A percentile compares a stretch with the other conserved stretches of the same genome.
Evolutionary conservation across 2,329 filamentous ascomycete genomes (phyloP).

Genomic region (Colletotrichum tamarilloi): DNA sequence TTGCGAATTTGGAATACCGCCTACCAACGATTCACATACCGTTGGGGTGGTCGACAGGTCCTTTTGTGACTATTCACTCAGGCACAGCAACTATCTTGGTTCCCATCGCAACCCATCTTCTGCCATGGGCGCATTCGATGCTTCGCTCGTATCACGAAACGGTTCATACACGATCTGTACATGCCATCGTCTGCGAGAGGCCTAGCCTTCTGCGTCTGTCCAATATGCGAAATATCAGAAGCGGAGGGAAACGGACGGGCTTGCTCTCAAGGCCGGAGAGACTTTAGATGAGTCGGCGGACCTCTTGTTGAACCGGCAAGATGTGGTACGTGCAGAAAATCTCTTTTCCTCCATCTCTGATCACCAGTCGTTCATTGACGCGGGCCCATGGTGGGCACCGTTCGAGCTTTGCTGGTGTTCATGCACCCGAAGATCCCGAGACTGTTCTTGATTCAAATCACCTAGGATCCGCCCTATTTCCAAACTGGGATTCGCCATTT

Average conservation of each 20-base stretch:
- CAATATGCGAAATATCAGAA: background rate
- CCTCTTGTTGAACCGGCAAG: background rate
- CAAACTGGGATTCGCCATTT: constrained; percentile 2
- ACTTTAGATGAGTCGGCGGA: background rate
- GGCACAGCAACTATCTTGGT: background rate
- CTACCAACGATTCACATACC: background rate
- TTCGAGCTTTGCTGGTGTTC: constrained; percentile 11
- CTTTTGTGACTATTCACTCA: background rate
- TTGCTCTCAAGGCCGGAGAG: background rate
- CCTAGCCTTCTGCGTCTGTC: background rate
- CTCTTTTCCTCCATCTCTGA: background rate
- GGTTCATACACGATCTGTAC: background rate
- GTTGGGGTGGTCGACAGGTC: background rate
- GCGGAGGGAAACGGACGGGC: background rate
- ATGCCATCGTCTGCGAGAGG: background rate
- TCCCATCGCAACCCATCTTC: background rate
- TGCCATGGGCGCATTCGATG: background rate
- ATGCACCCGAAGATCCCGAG: constrained; percentile 32
- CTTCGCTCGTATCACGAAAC: background rate
- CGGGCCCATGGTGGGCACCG: background rate
- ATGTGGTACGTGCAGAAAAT: background rate
- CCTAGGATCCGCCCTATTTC: background rate
- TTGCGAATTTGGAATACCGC: background rate
- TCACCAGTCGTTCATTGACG: background rate
- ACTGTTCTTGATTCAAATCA: constrained; percentile 25